phyloP scores from a whole-genome alignment of 805 yeast species.

The Metschnikowia lunata region DNA sequence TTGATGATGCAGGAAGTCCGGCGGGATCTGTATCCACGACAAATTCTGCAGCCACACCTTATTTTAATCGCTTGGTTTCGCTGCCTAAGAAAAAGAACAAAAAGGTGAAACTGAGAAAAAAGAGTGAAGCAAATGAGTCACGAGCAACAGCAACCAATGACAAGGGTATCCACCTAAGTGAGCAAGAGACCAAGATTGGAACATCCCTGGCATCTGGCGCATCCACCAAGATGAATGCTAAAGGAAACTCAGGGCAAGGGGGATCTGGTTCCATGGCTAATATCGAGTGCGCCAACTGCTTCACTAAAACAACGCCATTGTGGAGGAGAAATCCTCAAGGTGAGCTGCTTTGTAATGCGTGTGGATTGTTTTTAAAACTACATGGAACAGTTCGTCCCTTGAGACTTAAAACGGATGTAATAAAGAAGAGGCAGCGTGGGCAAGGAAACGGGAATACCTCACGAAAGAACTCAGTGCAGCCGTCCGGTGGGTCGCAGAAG shows the following conservation, averaged over 20 bases:
- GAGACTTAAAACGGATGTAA: slow-evolving; percentile 86
- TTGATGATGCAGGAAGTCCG: slow-evolving; percentile 9
- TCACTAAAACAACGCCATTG: slow-evolving; percentile 86
- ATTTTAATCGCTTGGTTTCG: slow-evolving; percentile 3
- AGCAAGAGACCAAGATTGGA: neutral
- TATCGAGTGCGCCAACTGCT: slow-evolving; percentile 75
- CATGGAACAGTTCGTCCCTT: slow-evolving; percentile 96
- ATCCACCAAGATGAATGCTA: neutral
- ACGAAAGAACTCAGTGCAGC: slow-evolving; percentile 8
- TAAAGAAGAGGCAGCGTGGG: slow-evolving; percentile 80
- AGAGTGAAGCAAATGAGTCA: neutral
- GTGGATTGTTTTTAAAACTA: slow-evolving; percentile 45
- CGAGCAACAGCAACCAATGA: neutral
- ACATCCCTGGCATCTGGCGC: neutral
- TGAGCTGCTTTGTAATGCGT: slow-evolving; percentile 87
- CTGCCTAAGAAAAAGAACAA: slow-evolving; percentile 12
- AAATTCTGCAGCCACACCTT: slow-evolving; percentile 9
- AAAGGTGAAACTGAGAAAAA: slow-evolving; percentile 7
- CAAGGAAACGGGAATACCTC: slow-evolving; percentile 10
- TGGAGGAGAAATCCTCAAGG: slow-evolving; percentile 96
- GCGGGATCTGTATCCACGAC: slow-evolving; percentile 12
- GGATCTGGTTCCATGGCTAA: slow-evolving; percentile 4
- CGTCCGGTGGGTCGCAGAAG: neutral
- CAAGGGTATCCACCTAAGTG: neutral
- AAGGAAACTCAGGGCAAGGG: neutral